Base-by-base conservation (phyloP, 441 rosid genomes). In the Biscutella laevigata region DNA sequence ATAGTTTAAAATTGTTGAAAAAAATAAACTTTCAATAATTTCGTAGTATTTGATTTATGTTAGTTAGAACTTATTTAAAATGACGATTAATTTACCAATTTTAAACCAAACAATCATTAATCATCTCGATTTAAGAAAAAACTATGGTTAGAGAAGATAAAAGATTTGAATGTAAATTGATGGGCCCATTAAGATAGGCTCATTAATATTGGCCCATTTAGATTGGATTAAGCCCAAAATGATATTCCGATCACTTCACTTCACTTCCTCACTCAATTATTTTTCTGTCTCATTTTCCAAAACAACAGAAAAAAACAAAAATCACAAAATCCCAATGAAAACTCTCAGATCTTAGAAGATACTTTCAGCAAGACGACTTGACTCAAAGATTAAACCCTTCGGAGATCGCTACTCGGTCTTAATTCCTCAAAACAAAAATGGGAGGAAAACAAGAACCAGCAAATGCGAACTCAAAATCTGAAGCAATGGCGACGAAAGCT, bases 371-470 rank as follows among this genome's bases (percentile, higher is more conserved):
- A 43, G 53, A 35, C 59, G 57, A 57, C 17, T 57, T 57, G 53
- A 57, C 68, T 55, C 62, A 11, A 6, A 30, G 59, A 49, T 7
- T 27, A 49, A 7, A 29, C 10, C 51, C 0, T 1, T 41, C 63
- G 25, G 24, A 38, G 68, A 56, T 56, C 58, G 48, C 13, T 34
- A 2, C 42, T 20, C 44, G 4, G 35, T 21, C 2, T 7, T 24
- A n/a, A n/a, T 34, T 52, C 22, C 22, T 22, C 47, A 12, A 13
- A 38, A 2, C 25, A 22, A 54, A n/a, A n/a, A n/a, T 50, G 62
- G 71, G 62, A 42, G 77, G 69, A 8, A 68, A 61, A 27, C 14
- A 62, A 15, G 74, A 74, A 28, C n/a, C 78, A 22, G 2, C 46
- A 1, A 55, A 68, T n/a, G n/a, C n/a, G n/a, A n/a, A n/a, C n/a